Conservation (phyloP, 2,329 filamentous ascomycete species). For the Thelonectria olida region DNA sequence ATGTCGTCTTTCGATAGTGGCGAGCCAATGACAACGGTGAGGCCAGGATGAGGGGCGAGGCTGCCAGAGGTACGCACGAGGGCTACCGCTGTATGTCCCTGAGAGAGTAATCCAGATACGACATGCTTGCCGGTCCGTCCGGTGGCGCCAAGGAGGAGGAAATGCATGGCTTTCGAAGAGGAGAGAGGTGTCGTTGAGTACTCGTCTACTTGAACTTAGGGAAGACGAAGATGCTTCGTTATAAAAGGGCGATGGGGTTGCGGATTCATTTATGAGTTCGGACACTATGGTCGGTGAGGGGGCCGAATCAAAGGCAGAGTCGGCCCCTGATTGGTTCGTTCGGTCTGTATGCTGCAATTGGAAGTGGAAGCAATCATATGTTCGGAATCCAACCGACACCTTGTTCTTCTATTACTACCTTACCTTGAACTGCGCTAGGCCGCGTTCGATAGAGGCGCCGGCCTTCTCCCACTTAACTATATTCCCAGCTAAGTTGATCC, state of each 20-base stretch:
- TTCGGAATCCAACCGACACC: background rate
- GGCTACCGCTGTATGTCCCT: slow-evolving; percentile 49
- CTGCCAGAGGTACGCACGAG: slow-evolving; percentile 46
- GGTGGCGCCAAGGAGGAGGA: slow-evolving; percentile 54
- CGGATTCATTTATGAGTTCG: slow-evolving; percentile 16
- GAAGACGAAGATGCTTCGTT: background rate
- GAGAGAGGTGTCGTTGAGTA: slow-evolving; percentile 7
- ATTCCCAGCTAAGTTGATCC: too few relatives aligned
- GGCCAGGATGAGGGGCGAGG: slow-evolving; percentile 30
- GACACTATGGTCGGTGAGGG: background rate
- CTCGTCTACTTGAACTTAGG: background rate
- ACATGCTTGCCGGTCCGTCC: slow-evolving; percentile 55
- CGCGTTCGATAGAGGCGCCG: background rate
- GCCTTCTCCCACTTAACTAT: background rate
- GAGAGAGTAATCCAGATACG: slow-evolving; percentile 48
- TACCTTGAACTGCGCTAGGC: background rate
- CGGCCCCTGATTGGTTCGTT: slow-evolving; percentile 26
- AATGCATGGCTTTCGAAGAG: slow-evolving; percentile 44
- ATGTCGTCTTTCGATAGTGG: slow-evolving; percentile 48
- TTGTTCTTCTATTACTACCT: background rate
- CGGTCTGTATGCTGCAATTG: slow-evolving; percentile 19
- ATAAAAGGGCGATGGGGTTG: background rate
- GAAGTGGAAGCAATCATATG: background rate
- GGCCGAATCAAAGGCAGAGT: background rate
- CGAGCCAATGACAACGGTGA: slow-evolving; percentile 47